These are phyloP conservation scores for Panicum virgatum DNA, from an alignment of 202 grass and related monocot genomes.

Conservation along the genomic window DNA sequence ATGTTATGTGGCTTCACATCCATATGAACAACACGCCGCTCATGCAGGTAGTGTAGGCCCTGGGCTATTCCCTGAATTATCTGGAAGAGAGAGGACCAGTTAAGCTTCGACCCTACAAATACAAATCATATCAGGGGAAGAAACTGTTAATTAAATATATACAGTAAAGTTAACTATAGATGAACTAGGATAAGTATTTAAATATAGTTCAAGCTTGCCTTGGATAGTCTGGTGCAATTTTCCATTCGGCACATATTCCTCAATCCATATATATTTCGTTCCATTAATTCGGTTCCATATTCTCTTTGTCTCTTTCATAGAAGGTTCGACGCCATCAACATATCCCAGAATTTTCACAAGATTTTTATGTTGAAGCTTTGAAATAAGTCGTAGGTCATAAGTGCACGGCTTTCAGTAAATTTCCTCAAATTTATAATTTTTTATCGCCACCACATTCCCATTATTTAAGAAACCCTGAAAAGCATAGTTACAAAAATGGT, in stretches of 20 bases:
- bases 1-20: slow-evolving; percentile 33
- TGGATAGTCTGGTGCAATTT: not conserved
- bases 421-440: too few relatives aligned
- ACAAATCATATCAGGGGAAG: not conserved
- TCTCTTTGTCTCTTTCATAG: too few relatives aligned
- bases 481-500: too few relatives aligned
- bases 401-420: too few relatives aligned
- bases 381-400: too few relatives aligned
- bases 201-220: not conserved
- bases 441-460: not conserved
- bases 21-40: not conserved
- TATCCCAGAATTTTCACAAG: too few relatives aligned
- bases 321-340: too few relatives aligned
- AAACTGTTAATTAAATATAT: not conserved
- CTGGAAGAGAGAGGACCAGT: not conserved
- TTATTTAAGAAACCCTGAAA: too few relatives aligned
- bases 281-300: too few relatives aligned
- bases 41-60: slow-evolving; percentile 10
- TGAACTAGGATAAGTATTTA: not conserved
- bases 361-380: not conserved
- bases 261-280: not conserved
- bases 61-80: not conserved
- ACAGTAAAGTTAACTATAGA: not conserved
- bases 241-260: not conserved
- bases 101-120: not conserved